Evolutionary conservation across 805 yeast species (phyloP), one percentile per base, ranked within the genome.

Genomic region (Naumovozyma baii): DNA sequence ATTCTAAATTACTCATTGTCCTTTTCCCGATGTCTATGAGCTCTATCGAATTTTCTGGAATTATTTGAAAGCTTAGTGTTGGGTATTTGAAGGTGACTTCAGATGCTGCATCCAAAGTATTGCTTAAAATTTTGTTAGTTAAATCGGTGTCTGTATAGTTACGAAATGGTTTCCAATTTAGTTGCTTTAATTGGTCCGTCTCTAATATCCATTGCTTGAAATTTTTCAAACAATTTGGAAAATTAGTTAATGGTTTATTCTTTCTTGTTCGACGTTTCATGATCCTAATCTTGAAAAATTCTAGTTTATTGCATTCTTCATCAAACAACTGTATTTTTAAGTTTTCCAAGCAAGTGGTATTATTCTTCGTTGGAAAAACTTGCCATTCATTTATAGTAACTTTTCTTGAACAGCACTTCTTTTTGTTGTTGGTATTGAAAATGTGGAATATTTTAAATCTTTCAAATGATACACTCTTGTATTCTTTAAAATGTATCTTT

Each of bases 101-200:
- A n/a, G n/a, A n/a, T n/a, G n/a, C n/a, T n/a, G n/a, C n/a, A n/a
- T n/a, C n/a, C n/a, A n/a, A n/a, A n/a, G n/a, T n/a, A n/a, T n/a
- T n/a, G n/a, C n/a, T n/a, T n/a, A n/a, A n/a, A n/a, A n/a, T n/a
- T n/a, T n/a, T n/a, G n/a, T n/a, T n/a, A n/a, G n/a, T n/a, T n/a
- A n/a, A n/a, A n/a, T n/a, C n/a, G 14, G 13, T 8, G 13, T 29
- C 5, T 29, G 7, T 29, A n/a, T 14, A 16, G 13, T 31, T 31
- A 17, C 29, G 33, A 30, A 55, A 46, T 5, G 58, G 58, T 29
- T 49, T 37, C 59, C 59, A 53, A 5, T 41, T 38, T 30, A 51
- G 32, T 7, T 32, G 22, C 31, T 39, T 49, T 17, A 48, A 8
- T 15, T 34, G 33, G 5, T 30, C 35, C 33, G 43, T 49, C 2